A percentile compares a stretch with the other conserved stretches of the same genome.
phyloP scores from a whole-genome alignment of 345 rosid genomes.

The Citrus inodora region DNA sequence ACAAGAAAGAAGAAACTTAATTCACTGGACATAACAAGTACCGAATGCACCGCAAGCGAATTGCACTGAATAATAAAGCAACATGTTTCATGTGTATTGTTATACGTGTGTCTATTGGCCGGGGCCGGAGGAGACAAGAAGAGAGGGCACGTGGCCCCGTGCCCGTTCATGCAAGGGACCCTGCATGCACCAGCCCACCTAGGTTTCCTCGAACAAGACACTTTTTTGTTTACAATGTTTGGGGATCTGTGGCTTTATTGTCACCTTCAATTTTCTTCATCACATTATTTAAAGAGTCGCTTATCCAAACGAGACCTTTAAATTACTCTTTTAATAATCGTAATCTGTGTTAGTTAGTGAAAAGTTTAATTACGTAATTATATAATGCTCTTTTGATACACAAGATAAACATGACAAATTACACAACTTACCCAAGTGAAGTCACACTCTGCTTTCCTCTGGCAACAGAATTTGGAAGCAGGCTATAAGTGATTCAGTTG shows the following conservation, averaged over 20 bases:
- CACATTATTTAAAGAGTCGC: background rate
- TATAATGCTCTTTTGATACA: no score
- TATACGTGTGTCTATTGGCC: background rate
- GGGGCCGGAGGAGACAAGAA: slow-evolving; percentile 1
- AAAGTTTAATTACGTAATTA: background rate
- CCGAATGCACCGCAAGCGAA: background rate
- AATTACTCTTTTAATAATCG: background rate
- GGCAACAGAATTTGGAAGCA: background rate
- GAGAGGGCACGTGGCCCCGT: slow-evolving; percentile 1
- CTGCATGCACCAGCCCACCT: slow-evolving; percentile 1
- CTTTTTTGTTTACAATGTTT: background rate
- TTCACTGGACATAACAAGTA: background rate
- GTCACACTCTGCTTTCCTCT: background rate
- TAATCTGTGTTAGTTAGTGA: background rate
- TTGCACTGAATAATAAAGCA: background rate
- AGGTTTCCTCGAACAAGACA: background rate
- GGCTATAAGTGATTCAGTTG: background rate
- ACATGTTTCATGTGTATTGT: slow-evolving; percentile 2
- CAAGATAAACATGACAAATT: background rate
- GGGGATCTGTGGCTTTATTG: background rate
- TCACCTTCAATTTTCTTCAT: background rate
- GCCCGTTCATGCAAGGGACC: background rate
- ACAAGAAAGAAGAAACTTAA: background rate
- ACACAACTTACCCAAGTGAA: background rate
- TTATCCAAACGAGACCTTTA: background rate